These are phyloP conservation scores for Boletus hoseneyae DNA, from an alignment of 1,284 basidiomycete genomes.

Conservation along the genomic window DNA sequence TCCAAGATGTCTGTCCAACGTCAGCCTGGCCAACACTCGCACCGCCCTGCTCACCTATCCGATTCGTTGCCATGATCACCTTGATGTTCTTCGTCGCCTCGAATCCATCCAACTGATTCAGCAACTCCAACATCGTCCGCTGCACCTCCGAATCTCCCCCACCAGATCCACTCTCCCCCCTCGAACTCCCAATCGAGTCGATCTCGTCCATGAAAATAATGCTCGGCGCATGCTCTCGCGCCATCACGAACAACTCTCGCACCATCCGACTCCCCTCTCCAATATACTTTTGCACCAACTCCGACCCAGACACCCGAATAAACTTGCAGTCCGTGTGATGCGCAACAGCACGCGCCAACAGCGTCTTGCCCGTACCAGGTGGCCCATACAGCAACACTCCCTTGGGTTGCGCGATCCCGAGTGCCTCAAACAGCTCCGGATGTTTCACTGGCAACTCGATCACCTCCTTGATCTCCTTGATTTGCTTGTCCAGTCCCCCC, in stretches of 20 bases:
- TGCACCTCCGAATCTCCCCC: conserved; percentile 97
- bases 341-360: conserved; percentile 91
- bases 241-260: conserved; percentile 98
- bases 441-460: conserved; percentile 99
- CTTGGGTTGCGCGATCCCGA: conserved; percentile 98
- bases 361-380: conserved; percentile 95
- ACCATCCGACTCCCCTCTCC: conserved; percentile 98
- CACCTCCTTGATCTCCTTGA: conserved; percentile 99
- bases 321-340: conserved; percentile 99
- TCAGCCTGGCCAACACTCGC: conserved; percentile 5
- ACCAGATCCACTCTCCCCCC: conserved; percentile 87
- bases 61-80: conserved; percentile 99
- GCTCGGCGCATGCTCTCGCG: conserved; percentile 95
- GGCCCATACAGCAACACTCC: conserved; percentile 96
- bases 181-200: conserved; percentile 93
- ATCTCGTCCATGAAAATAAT: conserved; percentile 99
- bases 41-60: conserved; percentile 61
- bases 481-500: conserved; percentile 96
- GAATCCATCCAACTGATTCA: conserved; percentile 98
- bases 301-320: conserved; percentile 93
- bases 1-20: conserved; percentile 81
- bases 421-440: conserved; percentile 93
- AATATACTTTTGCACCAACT: conserved; percentile 98
- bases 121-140: conserved; percentile 94
- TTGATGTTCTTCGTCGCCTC: conserved; percentile 99